Base-by-base conservation (phyloP, 306 rosid species). In the Inga laurina region DNA sequence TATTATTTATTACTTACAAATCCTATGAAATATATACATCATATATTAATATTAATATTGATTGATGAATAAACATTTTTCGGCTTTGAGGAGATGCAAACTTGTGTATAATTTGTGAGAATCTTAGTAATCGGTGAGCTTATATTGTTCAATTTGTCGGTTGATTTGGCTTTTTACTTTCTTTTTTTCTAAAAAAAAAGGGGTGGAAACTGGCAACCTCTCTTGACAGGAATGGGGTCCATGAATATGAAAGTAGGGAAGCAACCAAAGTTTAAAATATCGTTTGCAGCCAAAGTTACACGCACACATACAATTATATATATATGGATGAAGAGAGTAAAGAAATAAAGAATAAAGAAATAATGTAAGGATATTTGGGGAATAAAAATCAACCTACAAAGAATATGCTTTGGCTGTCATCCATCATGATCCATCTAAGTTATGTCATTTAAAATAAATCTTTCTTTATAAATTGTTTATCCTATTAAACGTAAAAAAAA, bases 231-330 rank as follows among this genome's bases (percentile, higher is more conserved):
- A 74, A 74, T 82, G 83, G 82, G 81, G 11, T 66, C 72, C 89
- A 83, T 62, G 85, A 76, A 65, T 62, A 44, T 54, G 81, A 80
- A 70, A 67, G 73, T 45, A 32, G 68, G 75, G 48, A 48, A 76
- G 45, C 35, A 45, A 32, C 32, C 19, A 18, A 18, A 43, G 45
- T 72, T 85, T 52, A 44, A 80, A 59, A n/a, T 59, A 21, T 59
- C 76, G 76, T 64, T 52, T 0, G 18, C 52, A 21, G 75, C 34
- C 0, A 70, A 70, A 70, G 75, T 68, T 0, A 13, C 18, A 67
- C 3, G 15, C 14, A 22, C 12, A 65, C 0, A 65, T 65, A n/a
- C n/a, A 39, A 4, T 7, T 43, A 43, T 8, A 43, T 2, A 43
- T 10, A 16, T 3, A 16, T 0, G 19, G 10, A 7, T 19, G 8